These are phyloP conservation scores for Didymellaceae sp. DNA, from an alignment of 2,329 filamentous ascomycete genomes.

Conservation along the genomic window DNA sequence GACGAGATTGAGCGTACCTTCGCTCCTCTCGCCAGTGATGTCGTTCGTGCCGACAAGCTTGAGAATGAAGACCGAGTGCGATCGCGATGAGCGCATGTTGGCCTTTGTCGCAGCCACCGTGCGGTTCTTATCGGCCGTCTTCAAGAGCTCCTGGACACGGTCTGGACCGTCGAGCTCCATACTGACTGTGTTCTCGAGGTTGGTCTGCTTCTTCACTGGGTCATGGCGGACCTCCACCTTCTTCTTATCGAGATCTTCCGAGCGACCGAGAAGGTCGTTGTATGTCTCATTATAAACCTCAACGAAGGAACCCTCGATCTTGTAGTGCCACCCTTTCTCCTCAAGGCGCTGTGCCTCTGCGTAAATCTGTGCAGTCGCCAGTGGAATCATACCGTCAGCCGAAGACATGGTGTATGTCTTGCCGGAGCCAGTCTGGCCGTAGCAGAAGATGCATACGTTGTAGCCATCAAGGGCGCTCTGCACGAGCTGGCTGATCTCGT, in stretches of 20 bases:
- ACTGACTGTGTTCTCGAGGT: constrained; percentile 78
- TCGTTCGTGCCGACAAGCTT: constrained; percentile 70
- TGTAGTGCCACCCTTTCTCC: constrained; percentile 93
- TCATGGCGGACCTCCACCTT: constrained; percentile 93
- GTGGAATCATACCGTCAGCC: constrained; percentile 93
- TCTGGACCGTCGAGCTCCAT: constrained; percentile 79
- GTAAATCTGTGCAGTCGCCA: constrained; percentile 92
- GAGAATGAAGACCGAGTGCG: constrained; percentile 95
- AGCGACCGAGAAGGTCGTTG: constrained; percentile 81
- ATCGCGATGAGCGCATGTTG: constrained; percentile 92
- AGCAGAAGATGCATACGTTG: constrained; percentile 99
- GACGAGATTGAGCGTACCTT: constrained; percentile 93
- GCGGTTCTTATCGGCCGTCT: constrained; percentile 81
- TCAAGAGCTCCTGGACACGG: constrained; percentile 80
- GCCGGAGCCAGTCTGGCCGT: constrained; percentile 94
- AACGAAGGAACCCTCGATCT: constrained; percentile 92
- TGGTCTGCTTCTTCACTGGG: constrained; percentile 78
- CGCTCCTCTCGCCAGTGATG: constrained; percentile 81
- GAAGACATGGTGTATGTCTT: constrained; percentile 98
- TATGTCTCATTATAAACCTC: constrained; percentile 99
- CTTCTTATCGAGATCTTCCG: constrained; percentile 75
- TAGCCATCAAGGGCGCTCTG: constrained; percentile 96
- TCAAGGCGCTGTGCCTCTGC: constrained; percentile 81
- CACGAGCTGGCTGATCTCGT: constrained; percentile 94
- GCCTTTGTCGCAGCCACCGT: constrained; percentile 96